Percentiles rank a stretch among this genome's conserved stretches.
Evolutionary conservation across 2,329 filamentous ascomycete species (phyloP).

Genomic region (Nemania sp.): DNA sequence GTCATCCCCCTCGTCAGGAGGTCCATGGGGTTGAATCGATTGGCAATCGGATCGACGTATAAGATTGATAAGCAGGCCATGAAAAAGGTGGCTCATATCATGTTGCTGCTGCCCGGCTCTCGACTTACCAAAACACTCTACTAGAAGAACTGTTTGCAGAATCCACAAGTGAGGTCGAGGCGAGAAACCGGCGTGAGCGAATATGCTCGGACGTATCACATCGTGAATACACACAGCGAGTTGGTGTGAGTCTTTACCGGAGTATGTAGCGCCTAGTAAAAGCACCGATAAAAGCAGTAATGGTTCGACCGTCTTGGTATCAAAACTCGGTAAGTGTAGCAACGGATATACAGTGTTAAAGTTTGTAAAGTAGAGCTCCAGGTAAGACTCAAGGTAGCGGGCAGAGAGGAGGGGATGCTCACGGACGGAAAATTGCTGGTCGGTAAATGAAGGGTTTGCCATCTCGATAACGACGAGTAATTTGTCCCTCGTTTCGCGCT

Average conservation of each 20-base stretch:
- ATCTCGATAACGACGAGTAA: conserved; percentile 48
- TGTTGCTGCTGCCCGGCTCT: conserved; percentile 66
- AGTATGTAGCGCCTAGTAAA: conserved; percentile 65
- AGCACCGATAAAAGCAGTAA: conserved; percentile 59
- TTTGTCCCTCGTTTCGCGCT: background rate
- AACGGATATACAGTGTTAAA: conserved; percentile 66
- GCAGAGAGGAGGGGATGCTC: conserved; percentile 58
- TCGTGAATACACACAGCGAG: conserved; percentile 66
- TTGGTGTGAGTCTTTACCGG: conserved; percentile 61
- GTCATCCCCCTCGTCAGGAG: conserved; percentile 35
- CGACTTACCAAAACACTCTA: conserved; percentile 68
- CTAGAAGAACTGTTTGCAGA: conserved; percentile 63
- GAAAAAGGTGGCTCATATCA: conserved; percentile 64
- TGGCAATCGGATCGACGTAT: conserved; percentile 46
- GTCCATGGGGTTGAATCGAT: conserved; percentile 37
- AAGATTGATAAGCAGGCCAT: conserved; percentile 46
- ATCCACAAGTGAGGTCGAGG: conserved; percentile 65
- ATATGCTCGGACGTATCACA: conserved; percentile 61
- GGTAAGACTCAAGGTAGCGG: conserved; percentile 57
- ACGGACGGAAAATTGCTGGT: conserved; percentile 50
- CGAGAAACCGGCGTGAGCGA: conserved; percentile 60
- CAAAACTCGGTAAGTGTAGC: conserved; percentile 62
- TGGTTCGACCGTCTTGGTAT: conserved; percentile 53
- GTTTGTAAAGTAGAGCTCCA: conserved; percentile 62
- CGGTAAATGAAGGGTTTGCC: conserved; percentile 52